Evolutionary conservation across 345 rosid genomes (phyloP).

Genomic region (Hibiscus tridactylites): DNA sequence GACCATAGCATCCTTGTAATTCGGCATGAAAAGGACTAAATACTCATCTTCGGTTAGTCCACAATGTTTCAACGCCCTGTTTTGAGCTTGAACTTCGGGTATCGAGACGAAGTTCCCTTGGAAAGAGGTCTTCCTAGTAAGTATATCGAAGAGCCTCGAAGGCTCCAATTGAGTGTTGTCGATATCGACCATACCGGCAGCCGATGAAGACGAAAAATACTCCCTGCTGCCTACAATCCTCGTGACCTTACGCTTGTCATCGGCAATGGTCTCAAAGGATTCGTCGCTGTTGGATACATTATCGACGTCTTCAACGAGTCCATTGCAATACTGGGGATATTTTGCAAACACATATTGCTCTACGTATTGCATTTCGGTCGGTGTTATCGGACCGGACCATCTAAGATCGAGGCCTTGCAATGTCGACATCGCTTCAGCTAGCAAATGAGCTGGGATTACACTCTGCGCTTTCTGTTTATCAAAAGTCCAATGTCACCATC

Average conservation of each 20-base stretch:
- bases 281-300: slow-evolving; percentile 49
- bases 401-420: slow-evolving; percentile 52
- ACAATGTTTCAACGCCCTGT: slow-evolving; percentile 53
- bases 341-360: slow-evolving; percentile 59
- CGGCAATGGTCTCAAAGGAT: slow-evolving; percentile 24
- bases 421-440: slow-evolving; percentile 66
- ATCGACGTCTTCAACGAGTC: slow-evolving; percentile 43
- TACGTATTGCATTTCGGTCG: slow-evolving; percentile 60
- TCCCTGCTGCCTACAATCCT: slow-evolving; percentile 5
- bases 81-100: slow-evolving; percentile 62
- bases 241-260: slow-evolving; percentile 37
- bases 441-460: slow-evolving; percentile 54
- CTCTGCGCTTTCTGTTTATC: slow-evolving; percentile 43
- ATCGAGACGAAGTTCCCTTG: slow-evolving; percentile 64
- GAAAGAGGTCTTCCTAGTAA: slow-evolving; percentile 57
- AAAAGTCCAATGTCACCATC: background rate
- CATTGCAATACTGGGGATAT: slow-evolving; percentile 54
- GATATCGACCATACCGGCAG: slow-evolving; percentile 38
- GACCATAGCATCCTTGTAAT: slow-evolving; percentile 60
- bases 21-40: slow-evolving; percentile 60
- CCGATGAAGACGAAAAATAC: slow-evolving; percentile 21
- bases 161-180: slow-evolving; percentile 53
- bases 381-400: slow-evolving; percentile 74
- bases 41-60: slow-evolving; percentile 50
- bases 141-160: slow-evolving; percentile 55